Evolutionary conservation across 495 filamentous ascomycete species (phyloP), one percentile per base, ranked within the genome.

Genomic region (Neurospora sp.): DNA sequence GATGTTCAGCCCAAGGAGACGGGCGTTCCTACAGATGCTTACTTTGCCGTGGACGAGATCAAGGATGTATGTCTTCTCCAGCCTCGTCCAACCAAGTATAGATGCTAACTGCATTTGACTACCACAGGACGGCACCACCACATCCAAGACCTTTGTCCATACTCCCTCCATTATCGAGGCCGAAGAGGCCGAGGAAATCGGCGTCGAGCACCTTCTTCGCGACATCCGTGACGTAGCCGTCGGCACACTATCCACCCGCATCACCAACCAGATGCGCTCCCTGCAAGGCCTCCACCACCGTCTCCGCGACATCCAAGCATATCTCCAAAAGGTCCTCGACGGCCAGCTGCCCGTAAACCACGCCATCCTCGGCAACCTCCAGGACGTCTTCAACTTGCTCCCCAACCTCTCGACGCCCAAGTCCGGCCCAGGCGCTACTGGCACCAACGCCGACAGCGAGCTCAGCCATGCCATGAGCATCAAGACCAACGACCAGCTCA

Each of bases 121-220:
- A 66, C 14, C 14, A 71, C 79, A 99, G 96, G 96, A 99, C 83
- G 96, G 96, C 78, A 98, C 96, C 73, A 97, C 94, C 59, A 98
- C 96, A 75, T 90, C 93, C 75, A 96, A 94, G 82, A 99, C 96
- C 69, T 99, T 99, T 78, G 96, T 99, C 73, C 96, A 99, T 82
- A 98, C 95, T n/a, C 96, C 96, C 3, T 97, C 94, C 68, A 96
- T 94, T 83, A 99, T 99, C 84, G 96, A 98, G 84, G 96, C 96
- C 70, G 96, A 98, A 82, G 96, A 99, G 82, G 96, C 96, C 39
- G 96, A 99, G 83, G 96, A 99, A 82, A 99, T 99, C 74, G 96
- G 96, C 74, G 96, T 99, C 73, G 96, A 99, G 85, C 96, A 99
- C 82, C 89, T 99, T 46, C 90, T 99, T 74, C 92, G 96, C 79